phyloP scores from a whole-genome alignment of 345 rosid genomes.

The Carallia pectinifolia region DNA sequence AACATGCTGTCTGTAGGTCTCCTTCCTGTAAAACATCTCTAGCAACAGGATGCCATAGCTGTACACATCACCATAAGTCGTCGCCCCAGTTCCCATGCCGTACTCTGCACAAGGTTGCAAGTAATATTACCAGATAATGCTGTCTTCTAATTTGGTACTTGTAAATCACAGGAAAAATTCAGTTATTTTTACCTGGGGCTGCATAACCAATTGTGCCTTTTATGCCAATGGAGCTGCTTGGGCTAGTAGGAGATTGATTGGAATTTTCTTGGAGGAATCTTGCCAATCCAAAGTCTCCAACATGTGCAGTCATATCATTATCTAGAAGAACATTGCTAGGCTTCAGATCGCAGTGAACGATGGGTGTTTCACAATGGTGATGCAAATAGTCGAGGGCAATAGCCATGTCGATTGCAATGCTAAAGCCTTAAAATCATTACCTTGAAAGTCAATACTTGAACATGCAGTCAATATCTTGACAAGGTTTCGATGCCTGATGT shows the following conservation, averaged over 20 bases:
- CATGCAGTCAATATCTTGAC: slow-evolving; percentile 9
- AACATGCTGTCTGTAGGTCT: slow-evolving; percentile 22
- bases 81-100: slow-evolving; percentile 12
- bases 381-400: slow-evolving; percentile 4
- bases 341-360: slow-evolving; percentile 22
- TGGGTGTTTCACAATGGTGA: background rate
- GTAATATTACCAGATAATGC: too few species aligned
- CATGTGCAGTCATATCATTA: slow-evolving; percentile 14
- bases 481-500: slow-evolving; percentile 10
- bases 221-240: slow-evolving; percentile 7
- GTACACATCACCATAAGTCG: slow-evolving; percentile 21
- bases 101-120: slow-evolving; percentile 3
- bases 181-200: slow-evolving; percentile 9
- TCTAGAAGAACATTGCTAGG: slow-evolving; percentile 22
- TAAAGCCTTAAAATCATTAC: slow-evolving; percentile 9
- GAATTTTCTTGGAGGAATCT: slow-evolving; percentile 1
- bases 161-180: background rate
- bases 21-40: slow-evolving; percentile 26
- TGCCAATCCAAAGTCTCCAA: slow-evolving; percentile 20
- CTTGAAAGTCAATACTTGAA: slow-evolving; percentile 4
- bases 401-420: background rate
- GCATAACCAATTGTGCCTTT: slow-evolving; percentile 13
- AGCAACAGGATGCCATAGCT: slow-evolving; percentile 40
- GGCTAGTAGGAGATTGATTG: too few species aligned
- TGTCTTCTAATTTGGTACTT: too few species aligned